These are phyloP conservation scores for Aspergillus novoparasiticus DNA, from an alignment of 2,329 filamentous ascomycete genomes.

Conservation along the genomic window DNA sequence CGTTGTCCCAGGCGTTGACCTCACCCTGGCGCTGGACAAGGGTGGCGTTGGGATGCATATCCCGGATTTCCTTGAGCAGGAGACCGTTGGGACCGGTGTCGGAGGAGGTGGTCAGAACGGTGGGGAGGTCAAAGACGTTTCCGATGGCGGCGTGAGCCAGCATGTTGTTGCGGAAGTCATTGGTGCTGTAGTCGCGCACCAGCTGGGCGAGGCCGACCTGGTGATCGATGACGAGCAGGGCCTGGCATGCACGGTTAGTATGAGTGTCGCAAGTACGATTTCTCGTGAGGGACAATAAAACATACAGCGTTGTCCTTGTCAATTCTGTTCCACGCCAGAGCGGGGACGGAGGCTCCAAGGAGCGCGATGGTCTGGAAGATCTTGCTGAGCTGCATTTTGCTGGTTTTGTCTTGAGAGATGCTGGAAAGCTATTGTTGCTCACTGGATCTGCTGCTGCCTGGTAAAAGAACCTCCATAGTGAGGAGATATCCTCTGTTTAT, in stretches of 20 bases:
- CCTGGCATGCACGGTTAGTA: constrained; percentile 8
- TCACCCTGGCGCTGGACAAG: constrained; percentile 70
- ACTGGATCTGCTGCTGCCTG: neutral
- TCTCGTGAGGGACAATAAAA: neutral
- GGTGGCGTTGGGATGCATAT: constrained; percentile 68
- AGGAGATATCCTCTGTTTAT: neutral
- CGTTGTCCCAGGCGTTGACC: constrained; percentile 77
- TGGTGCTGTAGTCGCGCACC: constrained; percentile 68
- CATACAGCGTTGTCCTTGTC: constrained; percentile 30
- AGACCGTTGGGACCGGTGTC: constrained; percentile 71
- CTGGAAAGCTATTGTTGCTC: neutral
- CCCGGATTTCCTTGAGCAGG: constrained; percentile 68
- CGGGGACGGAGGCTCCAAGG: constrained; percentile 22
- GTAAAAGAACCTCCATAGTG: neutral
- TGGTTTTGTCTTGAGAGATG: neutral
- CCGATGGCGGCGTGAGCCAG: constrained; percentile 68
- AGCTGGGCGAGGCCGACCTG: constrained; percentile 40
- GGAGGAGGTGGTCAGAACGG: constrained; percentile 71
- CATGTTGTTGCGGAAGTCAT: constrained; percentile 67
- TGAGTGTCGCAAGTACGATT: neutral
- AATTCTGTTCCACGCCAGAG: constrained; percentile 29
- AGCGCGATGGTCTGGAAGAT: constrained; percentile 31
- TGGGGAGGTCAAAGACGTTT: constrained; percentile 67
- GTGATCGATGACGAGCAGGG: constrained; percentile 36
- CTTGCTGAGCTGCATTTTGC: constrained; percentile 11